phyloP scores from a whole-genome alignment of 2,329 filamentous ascomycete genomes.

The Sporothrix protearum region DNA sequence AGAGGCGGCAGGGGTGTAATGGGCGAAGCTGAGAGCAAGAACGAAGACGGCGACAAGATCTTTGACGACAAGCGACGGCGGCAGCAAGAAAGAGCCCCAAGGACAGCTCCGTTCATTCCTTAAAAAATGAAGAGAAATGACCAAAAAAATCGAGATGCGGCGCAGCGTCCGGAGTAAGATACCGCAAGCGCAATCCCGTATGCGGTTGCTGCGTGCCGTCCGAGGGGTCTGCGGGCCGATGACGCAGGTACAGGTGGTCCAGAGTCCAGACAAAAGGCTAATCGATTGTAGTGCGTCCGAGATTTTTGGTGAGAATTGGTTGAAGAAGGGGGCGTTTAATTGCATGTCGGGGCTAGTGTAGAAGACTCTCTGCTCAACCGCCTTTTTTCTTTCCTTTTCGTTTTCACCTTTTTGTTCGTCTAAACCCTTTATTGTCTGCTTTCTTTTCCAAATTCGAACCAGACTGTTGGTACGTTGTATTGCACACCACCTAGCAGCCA shows the following conservation, averaged over 20 bases:
- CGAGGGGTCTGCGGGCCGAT: constrained; percentile 16
- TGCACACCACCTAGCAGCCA: neutral
- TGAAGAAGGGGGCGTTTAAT: neutral
- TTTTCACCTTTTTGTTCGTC: neutral
- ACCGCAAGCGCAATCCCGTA: neutral
- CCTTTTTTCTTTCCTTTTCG: neutral
- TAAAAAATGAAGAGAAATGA: neutral
- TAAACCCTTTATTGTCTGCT: neutral
- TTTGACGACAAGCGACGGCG: neutral
- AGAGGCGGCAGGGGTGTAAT: neutral
- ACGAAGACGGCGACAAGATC: neutral
- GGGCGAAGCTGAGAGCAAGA: neutral
- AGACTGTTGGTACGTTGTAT: neutral
- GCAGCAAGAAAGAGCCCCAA: constrained; percentile 18
- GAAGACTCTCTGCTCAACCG: no score
- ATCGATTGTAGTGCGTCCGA: constrained; percentile 5
- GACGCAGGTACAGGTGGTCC: constrained; percentile 7
- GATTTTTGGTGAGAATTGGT: constrained; percentile 13
- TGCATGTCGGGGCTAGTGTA: neutral
- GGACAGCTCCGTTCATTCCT: constrained; percentile 13
- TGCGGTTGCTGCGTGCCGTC: neutral
- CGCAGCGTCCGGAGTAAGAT: neutral
- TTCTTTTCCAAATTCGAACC: neutral
- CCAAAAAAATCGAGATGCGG: neutral
- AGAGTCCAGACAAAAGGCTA: neutral